Evolutionary conservation across 306 rosid species (phyloP), one percentile per base, ranked within the genome.

Genomic region (Prunus fruticosa): DNA sequence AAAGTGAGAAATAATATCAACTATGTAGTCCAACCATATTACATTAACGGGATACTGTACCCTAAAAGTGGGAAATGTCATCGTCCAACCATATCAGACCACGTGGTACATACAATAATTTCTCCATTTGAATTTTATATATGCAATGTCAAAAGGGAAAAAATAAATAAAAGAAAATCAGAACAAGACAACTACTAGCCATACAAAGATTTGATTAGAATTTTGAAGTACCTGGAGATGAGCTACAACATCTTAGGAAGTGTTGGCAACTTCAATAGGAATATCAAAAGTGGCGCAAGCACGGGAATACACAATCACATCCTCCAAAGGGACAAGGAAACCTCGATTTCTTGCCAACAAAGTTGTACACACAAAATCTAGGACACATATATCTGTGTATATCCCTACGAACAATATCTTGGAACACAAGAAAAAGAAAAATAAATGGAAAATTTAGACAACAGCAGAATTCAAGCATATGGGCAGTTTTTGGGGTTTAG

Each of bases 261-360:
- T 81, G 72, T 81, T 86, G 52, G 96, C 98, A 22, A 89, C 90
- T 64, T 86, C 80, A 41, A 85, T 60, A 0, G 98, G 96, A 81
- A 92, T 52, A 83, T 92, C 93, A 79, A 70, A 92, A 54, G 98
- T 92, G 28, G 97, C 78, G 81, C 97, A 95, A n/a, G 91, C 97
- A 32, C 77, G 50, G 47, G 98, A 90, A 67, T 89, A 89, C 60
- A 92, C 86, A 14, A 95, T 80, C 88, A 95, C 93, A 87, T 95
- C 90, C 85, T 90, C 89, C 47, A 92, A 76, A 77, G 97, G 95
- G 47, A 84, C 56, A 83, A 95, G 97, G 23, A 87, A 79, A 32
- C 82, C 80, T 0, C 86, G 92, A 66, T 92, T 95, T 80, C 97
- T 89, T 1, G 90, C 89, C 11, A 96, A 91, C 56, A 89, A 64